Evolutionary conservation across 2,329 filamentous ascomycete genomes (phyloP), one percentile per base, ranked within the genome.

Genomic region (Pseudogymnoascus sp.): DNA sequence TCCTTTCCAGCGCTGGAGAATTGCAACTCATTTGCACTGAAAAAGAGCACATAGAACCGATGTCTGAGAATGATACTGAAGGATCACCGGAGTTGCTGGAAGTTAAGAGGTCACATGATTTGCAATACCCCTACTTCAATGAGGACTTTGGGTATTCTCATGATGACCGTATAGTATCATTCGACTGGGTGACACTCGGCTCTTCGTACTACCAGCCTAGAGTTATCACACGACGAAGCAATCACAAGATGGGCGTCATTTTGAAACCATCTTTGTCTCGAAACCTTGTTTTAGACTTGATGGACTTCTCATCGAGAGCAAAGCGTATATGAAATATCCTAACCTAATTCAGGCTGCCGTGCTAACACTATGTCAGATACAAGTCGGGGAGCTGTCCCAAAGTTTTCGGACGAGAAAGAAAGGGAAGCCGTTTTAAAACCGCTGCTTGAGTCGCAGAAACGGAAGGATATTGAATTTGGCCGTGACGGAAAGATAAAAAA

Each of bases 101-200:
- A 65, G 82, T 86, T 11, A 77, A 80, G 50, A 82, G 77, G 63
- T 86, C 85, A 1, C 79, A 84, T 66, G 84, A 87, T 69, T 80
- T 88, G 75, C 84, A 88, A 67, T 80, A 84, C 59, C 78, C 80
- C 16, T 86, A 82, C 67, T 75, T 78, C 25, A 81, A 83, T 60
- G 65, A 69, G 23, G 64, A 68, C 74, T 77, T 33, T 77, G 79
- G 66, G 81, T 82, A 71, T 79, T 81, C 67, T 56, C 66, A 66
- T 33, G 70, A 74, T 53, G 82, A 87, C 63, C 80, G 83, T 18
- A 86, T 88, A 33, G 83, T 88, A 6, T 87, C 85, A 0, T 88
- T 88, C 71, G 85, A 88, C 70, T 88, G 85, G 85, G 76, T 87
- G 8, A 86, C 82, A 3, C 75, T 86, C 56, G 77, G 80, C 10